A percentile compares a stretch with the other conserved stretches of the same genome.
Evolutionary conservation across 2,329 filamentous ascomycete species (phyloP).

Genomic region (Calcarisporium arbuscula): DNA sequence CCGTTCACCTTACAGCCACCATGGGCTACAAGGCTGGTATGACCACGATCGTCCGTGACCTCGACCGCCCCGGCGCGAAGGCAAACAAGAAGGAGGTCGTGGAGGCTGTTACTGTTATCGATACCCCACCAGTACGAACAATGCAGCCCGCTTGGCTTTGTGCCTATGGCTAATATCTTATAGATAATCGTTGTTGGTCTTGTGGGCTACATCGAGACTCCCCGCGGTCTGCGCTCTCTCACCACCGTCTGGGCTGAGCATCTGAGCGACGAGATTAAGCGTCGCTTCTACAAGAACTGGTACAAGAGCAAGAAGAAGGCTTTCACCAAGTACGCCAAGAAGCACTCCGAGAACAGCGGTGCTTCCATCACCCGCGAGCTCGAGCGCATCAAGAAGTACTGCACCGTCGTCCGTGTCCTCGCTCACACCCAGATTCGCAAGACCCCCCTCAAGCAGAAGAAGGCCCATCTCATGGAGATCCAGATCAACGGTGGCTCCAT

Average conservation of each 20-base stretch:
- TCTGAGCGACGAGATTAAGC: slow-evolving; percentile 96
- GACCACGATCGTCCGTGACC: slow-evolving; percentile 98
- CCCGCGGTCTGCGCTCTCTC: slow-evolving; percentile 97
- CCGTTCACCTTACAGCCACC: slow-evolving; percentile 93
- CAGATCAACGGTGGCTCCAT: slow-evolving; percentile 98
- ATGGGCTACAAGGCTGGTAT: slow-evolving; percentile 99
- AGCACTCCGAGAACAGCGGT: slow-evolving; percentile 92
- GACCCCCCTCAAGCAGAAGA: slow-evolving; percentile 99
- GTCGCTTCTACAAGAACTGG: slow-evolving; percentile 99
- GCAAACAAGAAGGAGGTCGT: slow-evolving; percentile 98
- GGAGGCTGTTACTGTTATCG: slow-evolving; percentile 80
- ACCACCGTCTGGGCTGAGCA: slow-evolving; percentile 99
- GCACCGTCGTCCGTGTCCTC: slow-evolving; percentile 97
- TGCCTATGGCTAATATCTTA: slow-evolving; percentile 66
- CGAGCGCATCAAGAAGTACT: slow-evolving; percentile 99
- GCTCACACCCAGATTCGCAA: slow-evolving; percentile 99
- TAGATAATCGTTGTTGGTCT: slow-evolving; percentile 99
- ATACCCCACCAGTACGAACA: slow-evolving; percentile 92
- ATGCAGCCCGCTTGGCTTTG: slow-evolving; percentile 73
- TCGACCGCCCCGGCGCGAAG: slow-evolving; percentile 98
- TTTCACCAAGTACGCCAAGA: slow-evolving; percentile 99
- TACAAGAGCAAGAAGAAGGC: slow-evolving; percentile 99
- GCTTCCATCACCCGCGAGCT: slow-evolving; percentile 92
- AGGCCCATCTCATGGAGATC: slow-evolving; percentile 99
- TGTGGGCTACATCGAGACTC: slow-evolving; percentile 99